These are phyloP conservation scores for Metschnikowia baotianmanensis DNA, from an alignment of 805 yeast species.

Conservation along the genomic window DNA sequence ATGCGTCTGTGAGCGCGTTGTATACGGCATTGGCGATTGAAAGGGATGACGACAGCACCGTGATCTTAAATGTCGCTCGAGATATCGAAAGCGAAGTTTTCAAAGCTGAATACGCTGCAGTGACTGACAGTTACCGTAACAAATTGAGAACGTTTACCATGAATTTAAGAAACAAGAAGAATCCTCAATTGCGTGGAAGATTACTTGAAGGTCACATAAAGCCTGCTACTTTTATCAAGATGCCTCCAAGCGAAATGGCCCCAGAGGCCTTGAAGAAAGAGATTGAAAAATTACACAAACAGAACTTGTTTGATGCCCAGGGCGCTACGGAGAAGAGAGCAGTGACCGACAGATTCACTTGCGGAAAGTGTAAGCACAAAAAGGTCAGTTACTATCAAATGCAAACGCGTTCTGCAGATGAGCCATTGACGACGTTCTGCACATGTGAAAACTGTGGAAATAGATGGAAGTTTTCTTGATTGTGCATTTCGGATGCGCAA, in stretches of 20 bases:
- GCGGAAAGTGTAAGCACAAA: conserved; percentile 97
- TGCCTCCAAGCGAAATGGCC: conserved; percentile 95
- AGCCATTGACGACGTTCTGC: conserved; percentile 96
- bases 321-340: conserved; percentile 97
- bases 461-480: conserved; percentile 91
- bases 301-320: conserved; percentile 93
- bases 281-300: conserved; percentile 78
- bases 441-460: conserved; percentile 97
- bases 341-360: conserved; percentile 91
- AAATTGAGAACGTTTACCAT: conserved; percentile 83
- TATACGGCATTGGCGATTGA: conserved; percentile 90
- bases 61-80: conserved; percentile 60
- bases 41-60: conserved; percentile 55
- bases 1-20: conserved; percentile 76
- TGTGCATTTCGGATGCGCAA: not conserved
- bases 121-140: conserved; percentile 66
- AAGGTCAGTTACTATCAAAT: conserved; percentile 95
- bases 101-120: conserved; percentile 54
- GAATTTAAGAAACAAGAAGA: conserved; percentile 84
- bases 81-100: conserved; percentile 74
- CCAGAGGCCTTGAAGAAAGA: conserved; percentile 87
- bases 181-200: conserved; percentile 75
- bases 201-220: conserved; percentile 65
- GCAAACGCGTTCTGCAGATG: conserved; percentile 99
- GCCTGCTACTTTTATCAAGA: conserved; percentile 64